Conservation (phyloP, 202 grass and related monocot genomes). For the Zizania palustris region DNA sequence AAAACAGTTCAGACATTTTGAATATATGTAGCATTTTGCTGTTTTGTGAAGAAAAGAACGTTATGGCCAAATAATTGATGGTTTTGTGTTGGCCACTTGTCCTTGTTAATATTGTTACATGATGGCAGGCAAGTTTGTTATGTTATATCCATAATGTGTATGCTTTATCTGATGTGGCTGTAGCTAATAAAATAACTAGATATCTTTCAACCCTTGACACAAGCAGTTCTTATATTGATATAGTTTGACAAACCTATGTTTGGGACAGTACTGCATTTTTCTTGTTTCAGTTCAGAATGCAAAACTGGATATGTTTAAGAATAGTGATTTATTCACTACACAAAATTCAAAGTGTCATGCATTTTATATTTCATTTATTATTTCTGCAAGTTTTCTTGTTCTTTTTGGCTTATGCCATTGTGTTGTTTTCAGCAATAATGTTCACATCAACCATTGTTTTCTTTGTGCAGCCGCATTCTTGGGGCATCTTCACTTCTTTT, state of each 20-base stretch:
- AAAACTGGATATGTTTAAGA: neutral
- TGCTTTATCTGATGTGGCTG: too few species aligned
- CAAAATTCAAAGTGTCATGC: neutral
- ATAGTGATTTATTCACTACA: neutral
- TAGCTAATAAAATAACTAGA: too few species aligned
- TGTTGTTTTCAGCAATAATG: neutral
- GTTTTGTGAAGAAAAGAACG: neutral
- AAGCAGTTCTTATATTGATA: too few species aligned
- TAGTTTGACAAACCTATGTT: too few species aligned
- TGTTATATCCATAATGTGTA: too few species aligned
- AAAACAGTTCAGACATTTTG: neutral
- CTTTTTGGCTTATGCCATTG: neutral
- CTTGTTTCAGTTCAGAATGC: neutral
- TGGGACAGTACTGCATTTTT: neutral
- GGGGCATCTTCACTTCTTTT: constrained; percentile 78
- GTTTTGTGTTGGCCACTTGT: too few species aligned
- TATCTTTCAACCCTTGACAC: too few species aligned
- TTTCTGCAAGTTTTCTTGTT: neutral
- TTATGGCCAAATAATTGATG: too few species aligned
- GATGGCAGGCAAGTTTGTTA: too few species aligned
- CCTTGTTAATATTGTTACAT: too few species aligned
- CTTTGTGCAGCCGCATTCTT: constrained; percentile 62
- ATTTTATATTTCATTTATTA: neutral
- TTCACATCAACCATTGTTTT: constrained; percentile 7
- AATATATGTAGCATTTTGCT: neutral